Evolutionary conservation across 345 rosid genomes (phyloP).

Genomic region (Pugionium dolabratum): DNA sequence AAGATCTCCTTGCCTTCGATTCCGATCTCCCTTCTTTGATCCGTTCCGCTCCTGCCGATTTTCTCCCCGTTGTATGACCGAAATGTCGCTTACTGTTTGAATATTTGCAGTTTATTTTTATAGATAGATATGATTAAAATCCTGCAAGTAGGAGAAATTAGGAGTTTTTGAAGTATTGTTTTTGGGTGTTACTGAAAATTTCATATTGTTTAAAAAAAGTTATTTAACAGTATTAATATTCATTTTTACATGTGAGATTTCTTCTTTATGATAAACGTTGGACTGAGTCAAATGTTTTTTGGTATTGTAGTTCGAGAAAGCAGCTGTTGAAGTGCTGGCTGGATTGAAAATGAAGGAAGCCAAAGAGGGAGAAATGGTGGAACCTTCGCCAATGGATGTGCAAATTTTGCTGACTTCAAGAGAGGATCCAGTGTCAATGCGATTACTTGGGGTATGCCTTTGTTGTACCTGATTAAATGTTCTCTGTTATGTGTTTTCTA

Average conservation of each 20-base stretch:
- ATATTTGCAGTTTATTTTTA: not conserved
- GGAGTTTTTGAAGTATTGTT: not conserved
- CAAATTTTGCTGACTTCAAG: constrained; percentile 82
- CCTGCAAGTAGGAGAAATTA: not conserved
- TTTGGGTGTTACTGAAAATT: not conserved
- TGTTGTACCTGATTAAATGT: not conserved
- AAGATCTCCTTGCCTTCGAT: constrained; percentile 80
- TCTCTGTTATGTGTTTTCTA: not conserved
- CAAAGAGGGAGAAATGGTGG: constrained; percentile 85
- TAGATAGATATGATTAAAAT: not conserved
- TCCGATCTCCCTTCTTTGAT: constrained; percentile 75
- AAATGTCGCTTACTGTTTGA: not conserved
- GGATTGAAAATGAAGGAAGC: constrained; percentile 74
- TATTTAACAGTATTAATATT: not conserved
- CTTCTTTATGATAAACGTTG: not conserved
- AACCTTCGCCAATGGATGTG: constrained; percentile 61
- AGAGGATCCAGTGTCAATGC: constrained; percentile 81
- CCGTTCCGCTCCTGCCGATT: constrained; percentile 81
- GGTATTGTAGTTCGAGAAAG: constrained; percentile 70
- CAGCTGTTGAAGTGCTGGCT: constrained; percentile 83
- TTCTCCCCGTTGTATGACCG: constrained; percentile 63
- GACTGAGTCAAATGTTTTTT: not conserved
- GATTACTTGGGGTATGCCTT: constrained; percentile 71
- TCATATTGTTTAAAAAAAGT: not conserved
- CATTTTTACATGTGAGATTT: constrained; percentile 6